Conservation (phyloP, 495 filamentous ascomycete genomes). For the Staphylotrichum longicolle region DNA sequence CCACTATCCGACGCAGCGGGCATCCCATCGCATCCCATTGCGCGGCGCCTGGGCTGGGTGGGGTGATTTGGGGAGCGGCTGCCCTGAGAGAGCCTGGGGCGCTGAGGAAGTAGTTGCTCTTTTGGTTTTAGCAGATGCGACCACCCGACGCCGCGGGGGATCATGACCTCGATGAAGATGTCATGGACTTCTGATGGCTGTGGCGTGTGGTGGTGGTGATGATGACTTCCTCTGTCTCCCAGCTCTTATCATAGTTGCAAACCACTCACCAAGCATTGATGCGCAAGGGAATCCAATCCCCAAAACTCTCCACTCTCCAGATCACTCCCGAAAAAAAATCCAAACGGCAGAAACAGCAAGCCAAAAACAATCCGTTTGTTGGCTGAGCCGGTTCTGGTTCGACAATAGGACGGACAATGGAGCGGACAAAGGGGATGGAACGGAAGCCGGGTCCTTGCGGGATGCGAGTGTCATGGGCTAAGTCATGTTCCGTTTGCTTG, state of each 20-base stretch:
- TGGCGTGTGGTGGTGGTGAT: conserved; percentile 5
- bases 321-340: too few species aligned
- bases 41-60: conserved; percentile 19
- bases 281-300: too few species aligned
- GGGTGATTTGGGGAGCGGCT: conserved; percentile 17
- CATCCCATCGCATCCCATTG: conserved; percentile 24
- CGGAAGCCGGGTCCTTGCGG: conserved; percentile 14
- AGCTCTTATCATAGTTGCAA: too few species aligned
- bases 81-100: conserved; percentile 3
- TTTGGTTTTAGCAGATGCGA: conserved; percentile 19
- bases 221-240: too few species aligned
- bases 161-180: conserved; percentile 2
- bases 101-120: conserved; percentile 1
- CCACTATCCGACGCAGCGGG: conserved; percentile 15
- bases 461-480: background rate
- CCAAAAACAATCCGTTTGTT: too few species aligned
- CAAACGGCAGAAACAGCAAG: too few species aligned
- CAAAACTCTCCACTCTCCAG: too few species aligned
- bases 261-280: too few species aligned
- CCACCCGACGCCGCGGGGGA: conserved; percentile 9
- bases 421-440: background rate
- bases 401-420: too few species aligned
- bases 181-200: background rate
- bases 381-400: too few species aligned
- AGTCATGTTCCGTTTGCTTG: too few species aligned